Base-by-base conservation (phyloP, 73 alveolate species). In the Loxodes magnus region DNA sequence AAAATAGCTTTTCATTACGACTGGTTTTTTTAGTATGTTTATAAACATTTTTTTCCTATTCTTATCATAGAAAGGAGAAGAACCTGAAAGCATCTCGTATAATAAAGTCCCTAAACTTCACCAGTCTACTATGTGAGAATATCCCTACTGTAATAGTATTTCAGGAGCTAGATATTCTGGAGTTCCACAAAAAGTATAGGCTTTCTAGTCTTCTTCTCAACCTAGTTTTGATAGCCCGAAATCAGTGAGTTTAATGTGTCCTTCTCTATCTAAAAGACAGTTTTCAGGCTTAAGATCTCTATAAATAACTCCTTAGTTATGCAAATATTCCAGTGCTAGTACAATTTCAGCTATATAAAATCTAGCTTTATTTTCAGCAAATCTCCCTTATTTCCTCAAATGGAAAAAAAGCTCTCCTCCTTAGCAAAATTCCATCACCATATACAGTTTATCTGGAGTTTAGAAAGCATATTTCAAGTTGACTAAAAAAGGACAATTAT, bases 381-480 rank as follows among this genome's bases (percentile, higher is more conserved):
- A 66, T 41, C 77, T 30, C 2, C 72, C 60, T 7, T 53, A 61
- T 28, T 71, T 53, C 25, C 65, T 39, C 34, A 71, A 43, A 34
- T 71, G 85, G 51, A 61, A 71, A 27, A 64, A 64, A 4, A 71
- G 67, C 39, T 71, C 85, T 2, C 85, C 83, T 3, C 85, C 85
- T 26, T 70, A 74, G 50, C 78, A 71, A 23, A 65, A 65, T 24
- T 65, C 79, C 4, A 65, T 16, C 4, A 65, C 22, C 12, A 61
- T 35, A 26, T 46, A 51, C 28, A 77, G 35, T 26, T 70, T 65
- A 31, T 77, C 67, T 54, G 54, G 27, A n/a, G 85, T 53, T 49
- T 79, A 74, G 62, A 87, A 87, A 7, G 97, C 94, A 43, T 65
- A 87, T 35, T 71, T 62, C 87, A 87, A 62, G 55, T 72, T 53